Base-by-base conservation (phyloP, 352 stramenopile species). In the Globisporangium echinulatum region DNA sequence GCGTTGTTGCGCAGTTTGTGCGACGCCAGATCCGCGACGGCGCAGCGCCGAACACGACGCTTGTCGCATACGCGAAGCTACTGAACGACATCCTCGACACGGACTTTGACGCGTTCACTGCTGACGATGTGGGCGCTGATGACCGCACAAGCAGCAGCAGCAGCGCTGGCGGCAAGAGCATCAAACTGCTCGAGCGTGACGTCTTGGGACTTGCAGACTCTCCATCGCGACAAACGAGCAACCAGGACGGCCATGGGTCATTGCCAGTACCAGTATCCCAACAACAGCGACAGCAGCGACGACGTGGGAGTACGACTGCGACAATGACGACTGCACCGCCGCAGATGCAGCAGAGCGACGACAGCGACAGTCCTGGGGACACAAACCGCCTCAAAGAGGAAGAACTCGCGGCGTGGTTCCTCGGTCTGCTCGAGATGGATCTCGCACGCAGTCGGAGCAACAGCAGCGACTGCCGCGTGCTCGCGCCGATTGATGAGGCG, bases 1-100 rank as follows among this genome's bases (percentile, higher is more conserved):
- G 77, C 17, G 82, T 75, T 52, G 66, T 92, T 44, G 82, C 79
- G 2, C 64, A 64, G 6, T 92, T 87, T 62, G 73, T 92, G 14
- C 68, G 72, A 3, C 63, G 72, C 33, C 88, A 87, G 61, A 88
- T 92, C 49, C 62, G 69, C 7, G 72, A 87, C 14, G 82, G 82
- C 15, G 77, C 82, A 3, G 71, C 76, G 1, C 76, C 77, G 0
- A 92, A 92, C 63, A 92, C 76, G 51, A 90, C 79, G 19, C 52
- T 92, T 4, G 68, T 89, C 13, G 59, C 67, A 36, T 89, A 85
- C 54, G 70, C 71, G 1, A 64, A 74, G 46, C 53, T 88, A 37
- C 67, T 92, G n/a, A 86, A 90, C 52, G 47, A 58, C 37, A 81
- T 89, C 39, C 59, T 92, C 54, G 79, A 88, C 56, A 91, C 82